phyloP scores from a whole-genome alignment of 306 rosid genomes.

The Cicer cuneatum region DNA sequence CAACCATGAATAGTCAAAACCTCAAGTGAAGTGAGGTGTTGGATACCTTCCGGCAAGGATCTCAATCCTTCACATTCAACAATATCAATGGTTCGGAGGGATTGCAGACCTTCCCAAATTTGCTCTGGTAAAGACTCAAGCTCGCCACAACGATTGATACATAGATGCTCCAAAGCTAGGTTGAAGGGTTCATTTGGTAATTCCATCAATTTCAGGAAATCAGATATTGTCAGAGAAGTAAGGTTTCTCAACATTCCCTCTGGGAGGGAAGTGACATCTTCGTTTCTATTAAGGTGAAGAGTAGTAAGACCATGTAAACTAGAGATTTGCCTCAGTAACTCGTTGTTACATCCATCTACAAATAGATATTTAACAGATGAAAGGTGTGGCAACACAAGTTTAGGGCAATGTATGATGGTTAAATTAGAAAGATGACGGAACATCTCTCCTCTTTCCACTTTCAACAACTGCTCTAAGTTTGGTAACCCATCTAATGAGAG shows the following conservation, averaged over 20 bases:
- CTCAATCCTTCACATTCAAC: neutral
- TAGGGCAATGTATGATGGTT: neutral
- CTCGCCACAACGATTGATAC: neutral
- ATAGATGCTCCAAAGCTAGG: neutral
- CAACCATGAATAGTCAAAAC: accelerated
- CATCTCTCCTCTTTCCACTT: slow-evolving; percentile 16
- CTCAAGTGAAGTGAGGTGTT: too few relatives aligned
- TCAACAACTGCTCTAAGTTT: slow-evolving; percentile 17
- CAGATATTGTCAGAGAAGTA: neutral
- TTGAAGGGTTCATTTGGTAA: neutral
- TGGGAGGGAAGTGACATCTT: neutral
- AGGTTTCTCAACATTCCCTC: slow-evolving; percentile 11
- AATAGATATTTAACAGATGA: neutral
- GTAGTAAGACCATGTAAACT: neutral
- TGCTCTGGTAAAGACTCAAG: slow-evolving; percentile 4
- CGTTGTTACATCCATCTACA: neutral
- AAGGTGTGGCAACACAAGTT: slow-evolving; percentile 22
- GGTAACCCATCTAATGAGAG: neutral
- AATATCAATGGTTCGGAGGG: neutral
- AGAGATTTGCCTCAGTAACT: slow-evolving; percentile 10
- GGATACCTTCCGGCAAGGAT: too few relatives aligned
- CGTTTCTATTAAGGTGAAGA: neutral
- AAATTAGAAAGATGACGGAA: neutral
- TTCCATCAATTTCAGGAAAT: slow-evolving; percentile 9
- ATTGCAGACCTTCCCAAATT: neutral